Percentiles rank a stretch among this genome's conserved stretches.
These are phyloP conservation scores for Trichosporon sp. DNA, from an alignment of 1,284 basidiomycete species.

Conservation along the genomic window DNA sequence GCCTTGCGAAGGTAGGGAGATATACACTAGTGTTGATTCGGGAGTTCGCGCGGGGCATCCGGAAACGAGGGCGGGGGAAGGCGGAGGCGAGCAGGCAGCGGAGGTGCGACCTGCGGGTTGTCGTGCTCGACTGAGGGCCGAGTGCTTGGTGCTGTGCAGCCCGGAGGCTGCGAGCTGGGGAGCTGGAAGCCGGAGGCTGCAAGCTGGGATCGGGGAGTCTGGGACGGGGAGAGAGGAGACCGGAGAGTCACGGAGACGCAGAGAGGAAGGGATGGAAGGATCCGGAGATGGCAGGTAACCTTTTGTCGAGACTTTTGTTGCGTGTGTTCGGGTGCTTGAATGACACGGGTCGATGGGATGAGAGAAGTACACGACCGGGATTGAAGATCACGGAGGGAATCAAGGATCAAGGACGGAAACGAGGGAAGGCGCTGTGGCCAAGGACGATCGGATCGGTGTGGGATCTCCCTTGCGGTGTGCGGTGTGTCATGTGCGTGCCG, in stretches of 20 bases:
- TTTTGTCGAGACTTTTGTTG: neutral
- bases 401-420: neutral
- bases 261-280: neutral
- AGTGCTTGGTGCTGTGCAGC: neutral
- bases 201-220: neutral
- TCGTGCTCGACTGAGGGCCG: too few species aligned
- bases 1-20: neutral
- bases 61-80: neutral
- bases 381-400: too few species aligned
- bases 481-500: neutral
- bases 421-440: neutral
- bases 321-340: neutral
- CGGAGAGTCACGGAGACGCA: neutral
- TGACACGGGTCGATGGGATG: neutral
- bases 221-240: neutral
- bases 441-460: neutral
- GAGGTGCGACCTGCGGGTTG: too few species aligned
- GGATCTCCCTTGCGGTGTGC: neutral
- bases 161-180: neutral
- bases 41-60: neutral
- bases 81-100: too few species aligned
- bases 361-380: neutral
- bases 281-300: too few species aligned
- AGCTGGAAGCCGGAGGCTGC: neutral
- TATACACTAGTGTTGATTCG: neutral